phyloP scores from a whole-genome alignment of 1,284 basidiomycete species.

The Xerocomus nothofagi region DNA sequence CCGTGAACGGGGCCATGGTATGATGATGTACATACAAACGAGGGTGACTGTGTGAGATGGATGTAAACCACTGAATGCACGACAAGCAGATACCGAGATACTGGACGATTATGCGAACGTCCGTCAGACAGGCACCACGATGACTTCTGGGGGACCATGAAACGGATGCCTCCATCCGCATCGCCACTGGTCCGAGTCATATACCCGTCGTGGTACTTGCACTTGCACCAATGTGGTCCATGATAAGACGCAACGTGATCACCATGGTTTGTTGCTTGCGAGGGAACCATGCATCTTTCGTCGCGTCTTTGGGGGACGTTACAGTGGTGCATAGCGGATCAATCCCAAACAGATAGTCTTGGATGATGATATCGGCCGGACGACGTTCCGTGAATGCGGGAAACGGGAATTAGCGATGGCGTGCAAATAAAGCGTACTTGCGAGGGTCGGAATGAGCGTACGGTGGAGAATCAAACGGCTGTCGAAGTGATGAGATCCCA shows the following conservation, averaged over 20 bases:
- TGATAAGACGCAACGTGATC: slow-evolving; percentile 41
- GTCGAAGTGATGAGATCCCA: slow-evolving; percentile 4
- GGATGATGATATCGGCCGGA: slow-evolving; percentile 43
- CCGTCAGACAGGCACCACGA: slow-evolving; percentile 37
- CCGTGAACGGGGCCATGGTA: neutral
- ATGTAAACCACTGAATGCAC: neutral
- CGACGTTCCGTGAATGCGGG: slow-evolving; percentile 29
- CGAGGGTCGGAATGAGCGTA: slow-evolving; percentile 37
- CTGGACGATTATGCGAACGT: neutral
- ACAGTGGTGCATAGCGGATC: slow-evolving; percentile 38
- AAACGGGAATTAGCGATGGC: slow-evolving; percentile 33
- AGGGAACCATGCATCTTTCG: slow-evolving; percentile 4
- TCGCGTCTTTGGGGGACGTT: slow-evolving; percentile 3
- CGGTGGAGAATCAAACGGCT: slow-evolving; percentile 44
- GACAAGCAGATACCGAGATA: neutral
- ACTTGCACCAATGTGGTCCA: slow-evolving; percentile 42
- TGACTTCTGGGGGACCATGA: slow-evolving; percentile 38
- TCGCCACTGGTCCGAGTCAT: slow-evolving; percentile 39
- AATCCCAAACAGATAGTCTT: slow-evolving; percentile 42
- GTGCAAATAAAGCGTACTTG: slow-evolving; percentile 34
- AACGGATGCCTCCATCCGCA: slow-evolving; percentile 47
- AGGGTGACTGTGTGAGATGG: no score
- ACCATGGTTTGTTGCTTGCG: slow-evolving; percentile 24
- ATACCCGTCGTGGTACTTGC: slow-evolving; percentile 35
- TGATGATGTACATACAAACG: neutral